Evolutionary conservation across 1,284 basidiomycete genomes (phyloP).

Genomic region (Ustilago nuda): DNA sequence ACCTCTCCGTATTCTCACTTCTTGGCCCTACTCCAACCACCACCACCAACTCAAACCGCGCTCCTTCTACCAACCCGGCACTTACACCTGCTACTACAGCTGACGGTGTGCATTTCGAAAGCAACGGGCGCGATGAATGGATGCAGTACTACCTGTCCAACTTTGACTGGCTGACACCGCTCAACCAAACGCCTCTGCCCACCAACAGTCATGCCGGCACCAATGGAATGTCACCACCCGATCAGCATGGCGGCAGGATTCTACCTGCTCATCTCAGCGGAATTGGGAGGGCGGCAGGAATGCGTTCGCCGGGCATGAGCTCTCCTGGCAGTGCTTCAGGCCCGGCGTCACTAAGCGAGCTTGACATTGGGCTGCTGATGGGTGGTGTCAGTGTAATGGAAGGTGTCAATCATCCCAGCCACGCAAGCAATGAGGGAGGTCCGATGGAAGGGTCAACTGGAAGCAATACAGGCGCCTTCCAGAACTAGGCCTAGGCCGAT

Average conservation of each 20-base stretch:
- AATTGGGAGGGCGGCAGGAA: not conserved
- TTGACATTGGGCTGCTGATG: slow-evolving; percentile 48
- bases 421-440: not conserved
- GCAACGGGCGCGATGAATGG: slow-evolving; percentile 47
- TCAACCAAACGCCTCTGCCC: slow-evolving; percentile 18
- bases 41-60: slow-evolving; percentile 4
- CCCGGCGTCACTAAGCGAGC: slow-evolving; percentile 41
- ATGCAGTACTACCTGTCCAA: slow-evolving; percentile 52
- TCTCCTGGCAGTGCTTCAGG: slow-evolving; percentile 35
- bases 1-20: slow-evolving; percentile 28
- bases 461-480: not conserved
- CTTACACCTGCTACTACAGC: slow-evolving; percentile 1
- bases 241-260: slow-evolving; percentile 5
- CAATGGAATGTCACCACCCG: slow-evolving; percentile 1
- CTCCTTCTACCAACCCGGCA: slow-evolving; percentile 8
- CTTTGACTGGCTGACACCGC: slow-evolving; percentile 48
- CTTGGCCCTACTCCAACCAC: slow-evolving; percentile 13
- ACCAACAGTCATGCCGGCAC: slow-evolving; percentile 8
- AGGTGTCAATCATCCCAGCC: slow-evolving; percentile 19
- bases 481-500: not conserved
- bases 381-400: slow-evolving; percentile 48
- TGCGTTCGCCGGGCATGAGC: slow-evolving; percentile 29
- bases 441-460: not conserved
- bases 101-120: slow-evolving; percentile 24
- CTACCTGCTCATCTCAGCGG: slow-evolving; percentile 2